Evolutionary conservation across 2,329 filamentous ascomycete species (phyloP).

Genomic region (Scytalidium sp.): DNA sequence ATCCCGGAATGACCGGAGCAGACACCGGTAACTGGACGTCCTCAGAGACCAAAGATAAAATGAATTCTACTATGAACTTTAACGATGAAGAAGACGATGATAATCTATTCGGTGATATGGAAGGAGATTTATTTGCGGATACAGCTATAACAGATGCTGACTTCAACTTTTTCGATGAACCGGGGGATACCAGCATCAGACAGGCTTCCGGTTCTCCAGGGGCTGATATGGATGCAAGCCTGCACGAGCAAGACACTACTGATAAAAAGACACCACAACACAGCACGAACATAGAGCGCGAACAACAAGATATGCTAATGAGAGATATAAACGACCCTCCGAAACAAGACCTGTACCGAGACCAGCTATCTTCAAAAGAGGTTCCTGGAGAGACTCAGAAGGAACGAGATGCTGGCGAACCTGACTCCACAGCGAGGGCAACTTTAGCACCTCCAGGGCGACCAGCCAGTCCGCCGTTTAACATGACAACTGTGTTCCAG

Average conservation of each 20-base stretch:
- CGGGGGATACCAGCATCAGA: slow-evolving; percentile 28
- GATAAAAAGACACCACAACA: not conserved
- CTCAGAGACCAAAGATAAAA: slow-evolving; percentile 19
- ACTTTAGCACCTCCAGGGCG: not conserved
- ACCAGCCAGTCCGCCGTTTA: slow-evolving; percentile 16
- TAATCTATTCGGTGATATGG: slow-evolving; percentile 66
- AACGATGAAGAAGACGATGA: slow-evolving; percentile 41
- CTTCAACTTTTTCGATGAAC: slow-evolving; percentile 79
- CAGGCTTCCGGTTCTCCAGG: slow-evolving; percentile 12
- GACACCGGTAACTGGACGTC: slow-evolving; percentile 24
- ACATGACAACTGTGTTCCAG: slow-evolving; percentile 25
- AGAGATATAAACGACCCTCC: not conserved
- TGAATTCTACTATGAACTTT: slow-evolving; percentile 17
- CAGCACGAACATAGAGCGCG: not conserved
- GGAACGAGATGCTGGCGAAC: not conserved
- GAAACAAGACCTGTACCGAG: not conserved
- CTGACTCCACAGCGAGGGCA: not conserved
- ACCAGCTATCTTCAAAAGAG: not conserved
- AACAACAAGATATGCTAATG: not conserved
- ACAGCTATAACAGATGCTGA: slow-evolving; percentile 74
- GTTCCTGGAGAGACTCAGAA: not conserved
- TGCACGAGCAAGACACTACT: not conserved
- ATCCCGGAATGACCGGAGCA: slow-evolving; percentile 11
- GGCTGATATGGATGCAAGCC: not conserved
- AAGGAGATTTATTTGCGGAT: slow-evolving; percentile 69